phyloP scores from a whole-genome alignment of 768 basidiomycete genomes.

The Calvatia gigantea region DNA sequence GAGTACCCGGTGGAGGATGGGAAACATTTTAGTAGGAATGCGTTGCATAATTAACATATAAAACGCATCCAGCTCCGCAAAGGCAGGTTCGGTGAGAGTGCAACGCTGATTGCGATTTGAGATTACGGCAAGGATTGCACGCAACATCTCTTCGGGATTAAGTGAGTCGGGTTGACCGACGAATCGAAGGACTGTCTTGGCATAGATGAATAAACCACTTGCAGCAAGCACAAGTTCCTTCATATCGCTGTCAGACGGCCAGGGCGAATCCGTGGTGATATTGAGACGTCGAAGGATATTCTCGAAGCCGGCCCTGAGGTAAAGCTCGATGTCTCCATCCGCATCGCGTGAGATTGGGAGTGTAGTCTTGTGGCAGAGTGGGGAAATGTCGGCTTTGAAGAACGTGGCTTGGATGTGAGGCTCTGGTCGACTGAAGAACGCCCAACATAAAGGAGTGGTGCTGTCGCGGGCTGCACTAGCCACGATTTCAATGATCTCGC shows the following conservation, averaged over 20 bases:
- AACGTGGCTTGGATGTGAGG: neutral
- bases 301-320: neutral
- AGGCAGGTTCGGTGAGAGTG: neutral
- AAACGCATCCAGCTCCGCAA: slow-evolving; percentile 13
- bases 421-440: slow-evolving; percentile 4
- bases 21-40: slow-evolving; percentile 25
- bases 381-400: neutral
- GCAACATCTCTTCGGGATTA: neutral
- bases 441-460: neutral
- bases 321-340: neutral
- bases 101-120: neutral
- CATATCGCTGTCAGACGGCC: slow-evolving; percentile 14
- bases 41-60: slow-evolving; percentile 9
- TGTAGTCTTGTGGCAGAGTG: neutral
- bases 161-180: slow-evolving; percentile 16
- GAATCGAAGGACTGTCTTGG: slow-evolving; percentile 22
- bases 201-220: slow-evolving; percentile 24
- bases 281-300: neutral
- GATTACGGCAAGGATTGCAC: neutral
- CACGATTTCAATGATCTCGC: neutral
- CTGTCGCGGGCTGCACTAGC: neutral
- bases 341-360: neutral
- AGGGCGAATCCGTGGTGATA: neutral
- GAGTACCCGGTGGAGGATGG: slow-evolving; percentile 30
- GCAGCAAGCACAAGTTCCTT: slow-evolving; percentile 17